Percentiles rank a stretch among this genome's conserved stretches.
Conservation (phyloP, 176 grass and related monocot species). For the Carex cristatella region DNA sequence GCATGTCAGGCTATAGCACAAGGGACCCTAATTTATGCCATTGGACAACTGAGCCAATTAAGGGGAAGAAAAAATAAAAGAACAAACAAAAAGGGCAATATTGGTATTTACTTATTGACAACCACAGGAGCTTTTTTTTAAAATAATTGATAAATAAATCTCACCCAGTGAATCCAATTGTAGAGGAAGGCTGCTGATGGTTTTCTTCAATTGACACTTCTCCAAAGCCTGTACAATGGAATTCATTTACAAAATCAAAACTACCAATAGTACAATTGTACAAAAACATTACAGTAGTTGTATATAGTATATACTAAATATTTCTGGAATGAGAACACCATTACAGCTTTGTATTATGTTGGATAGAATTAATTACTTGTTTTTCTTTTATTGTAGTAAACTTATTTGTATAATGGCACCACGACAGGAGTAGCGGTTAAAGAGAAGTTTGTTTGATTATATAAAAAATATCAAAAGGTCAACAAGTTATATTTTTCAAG, state of each 20-base stretch:
- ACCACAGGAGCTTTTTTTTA: background rate
- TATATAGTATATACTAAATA: background rate
- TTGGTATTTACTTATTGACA: background rate
- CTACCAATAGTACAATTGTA: background rate
- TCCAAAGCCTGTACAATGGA: constrained; percentile 40
- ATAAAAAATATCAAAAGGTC: background rate
- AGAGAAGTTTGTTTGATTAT: background rate
- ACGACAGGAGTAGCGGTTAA: background rate
- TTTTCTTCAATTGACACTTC: constrained; percentile 66
- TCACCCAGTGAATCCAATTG: constrained; percentile 54
- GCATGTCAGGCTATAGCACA: background rate
- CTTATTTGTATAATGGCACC: background rate
- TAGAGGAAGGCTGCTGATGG: constrained; percentile 41
- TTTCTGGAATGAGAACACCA: background rate
- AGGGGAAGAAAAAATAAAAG: background rate
- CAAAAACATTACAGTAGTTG: background rate
- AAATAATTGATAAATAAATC: background rate
- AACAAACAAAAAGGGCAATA: background rate
- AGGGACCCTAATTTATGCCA: background rate
- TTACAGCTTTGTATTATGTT: background rate
- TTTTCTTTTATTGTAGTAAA: background rate
- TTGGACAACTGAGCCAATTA: background rate
- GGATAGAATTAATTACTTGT: background rate
- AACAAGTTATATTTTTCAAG: background rate
- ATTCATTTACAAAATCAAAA: background rate